Evolutionary conservation across 177 flowering plant genomes (phyloP).

Genomic region (Vitis hybrid): DNA sequence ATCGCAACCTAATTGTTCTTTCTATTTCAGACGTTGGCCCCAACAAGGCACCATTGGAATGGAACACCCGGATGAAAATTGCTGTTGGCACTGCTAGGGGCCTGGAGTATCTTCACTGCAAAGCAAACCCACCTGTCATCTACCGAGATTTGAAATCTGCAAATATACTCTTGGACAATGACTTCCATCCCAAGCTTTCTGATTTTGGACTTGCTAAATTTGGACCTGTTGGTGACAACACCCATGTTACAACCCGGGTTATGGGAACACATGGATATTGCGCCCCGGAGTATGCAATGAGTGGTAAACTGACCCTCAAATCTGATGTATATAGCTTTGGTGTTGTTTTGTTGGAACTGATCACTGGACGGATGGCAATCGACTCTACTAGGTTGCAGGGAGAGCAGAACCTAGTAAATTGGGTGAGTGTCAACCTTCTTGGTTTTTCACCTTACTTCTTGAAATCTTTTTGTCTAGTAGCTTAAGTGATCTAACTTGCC

Average conservation of each 20-base stretch:
- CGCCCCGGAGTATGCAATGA: no score
- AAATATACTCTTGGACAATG: background rate
- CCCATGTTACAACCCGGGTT: no score
- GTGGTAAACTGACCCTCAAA: no score
- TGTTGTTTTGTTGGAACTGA: slow-evolving; percentile 4
- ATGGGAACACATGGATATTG: no score
- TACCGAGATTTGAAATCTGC: no score
- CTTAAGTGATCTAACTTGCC: no score
- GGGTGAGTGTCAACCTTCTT: slow-evolving; percentile 1
- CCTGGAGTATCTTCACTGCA: slow-evolving; percentile 5
- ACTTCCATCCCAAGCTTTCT: background rate
- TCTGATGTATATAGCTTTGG: background rate
- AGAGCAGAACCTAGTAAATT: slow-evolving; percentile 1
- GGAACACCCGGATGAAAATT: background rate
- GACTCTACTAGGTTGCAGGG: background rate
- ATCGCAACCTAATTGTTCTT: no score
- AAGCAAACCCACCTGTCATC: background rate
- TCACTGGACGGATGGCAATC: slow-evolving; percentile 1
- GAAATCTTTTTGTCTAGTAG: no score
- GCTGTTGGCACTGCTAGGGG: background rate
- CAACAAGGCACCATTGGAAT: no score
- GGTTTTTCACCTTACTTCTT: no score
- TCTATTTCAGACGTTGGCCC: no score
- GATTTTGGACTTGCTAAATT: slow-evolving; percentile 5
- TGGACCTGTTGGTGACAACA: slow-evolving; percentile 5